These are phyloP conservation scores for Tolypocladium ophioglossoides DNA, from an alignment of 2,329 filamentous ascomycete species.

Conservation along the genomic window DNA sequence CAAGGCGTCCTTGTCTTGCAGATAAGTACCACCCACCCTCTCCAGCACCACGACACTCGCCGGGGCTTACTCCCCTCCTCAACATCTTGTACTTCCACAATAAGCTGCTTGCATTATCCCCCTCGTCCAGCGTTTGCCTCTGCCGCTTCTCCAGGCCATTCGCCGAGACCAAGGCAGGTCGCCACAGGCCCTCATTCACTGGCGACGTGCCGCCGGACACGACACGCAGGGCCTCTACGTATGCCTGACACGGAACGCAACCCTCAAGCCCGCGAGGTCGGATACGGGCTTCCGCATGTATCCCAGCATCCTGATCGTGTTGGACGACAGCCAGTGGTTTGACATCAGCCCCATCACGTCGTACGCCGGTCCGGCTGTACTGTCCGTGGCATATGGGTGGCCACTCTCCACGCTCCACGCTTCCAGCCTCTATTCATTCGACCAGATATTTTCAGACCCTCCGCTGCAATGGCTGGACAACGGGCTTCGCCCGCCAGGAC, in stretches of 20 bases:
- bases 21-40: background rate
- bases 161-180: background rate
- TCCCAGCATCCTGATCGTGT: background rate
- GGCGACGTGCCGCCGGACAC: background rate
- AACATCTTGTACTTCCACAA: background rate
- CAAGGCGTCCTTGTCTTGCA: too few relatives aligned
- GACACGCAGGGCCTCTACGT: background rate
- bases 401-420: background rate
- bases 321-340: background rate
- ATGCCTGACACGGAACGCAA: background rate
- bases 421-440: background rate
- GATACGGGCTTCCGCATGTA: background rate
- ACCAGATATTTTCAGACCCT: background rate
- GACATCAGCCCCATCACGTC: background rate
- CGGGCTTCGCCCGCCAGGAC: background rate
- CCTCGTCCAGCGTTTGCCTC: background rate
- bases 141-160: background rate
- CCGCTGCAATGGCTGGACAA: background rate
- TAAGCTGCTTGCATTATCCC: background rate
- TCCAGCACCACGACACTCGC: background rate
- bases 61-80: background rate
- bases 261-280: background rate
- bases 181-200: background rate
- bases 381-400: background rate
- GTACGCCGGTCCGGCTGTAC: background rate